Conservation (phyloP, 352 stramenopile genomes). For the Aphanomyces cochlioides region DNA sequence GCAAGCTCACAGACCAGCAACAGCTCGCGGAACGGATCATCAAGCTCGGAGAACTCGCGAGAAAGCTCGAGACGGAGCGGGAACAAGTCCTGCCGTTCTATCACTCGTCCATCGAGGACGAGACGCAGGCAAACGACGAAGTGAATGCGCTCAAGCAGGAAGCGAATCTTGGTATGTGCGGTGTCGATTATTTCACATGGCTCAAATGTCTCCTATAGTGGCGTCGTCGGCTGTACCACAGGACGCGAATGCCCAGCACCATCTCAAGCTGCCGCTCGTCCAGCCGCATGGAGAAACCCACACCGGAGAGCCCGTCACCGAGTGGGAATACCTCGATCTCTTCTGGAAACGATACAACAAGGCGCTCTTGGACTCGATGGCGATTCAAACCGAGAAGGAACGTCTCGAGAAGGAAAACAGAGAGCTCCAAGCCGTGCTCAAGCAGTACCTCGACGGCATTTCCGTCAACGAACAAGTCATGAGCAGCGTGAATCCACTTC, state of each 20-base stretch:
- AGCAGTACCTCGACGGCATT: conserved; percentile 92
- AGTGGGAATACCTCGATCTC: conserved; percentile 83
- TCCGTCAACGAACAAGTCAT: conserved; percentile 90
- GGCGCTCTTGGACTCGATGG: conserved; percentile 88
- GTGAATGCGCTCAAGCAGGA: conserved; percentile 27
- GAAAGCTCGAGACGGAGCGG: conserved; percentile 89
- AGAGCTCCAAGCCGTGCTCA: conserved; percentile 86
- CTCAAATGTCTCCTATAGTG: conserved; percentile 20
- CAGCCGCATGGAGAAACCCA: conserved; percentile 53
- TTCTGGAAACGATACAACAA: conserved; percentile 97
- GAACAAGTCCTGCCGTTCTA: conserved; percentile 90
- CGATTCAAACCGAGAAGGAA: conserved; percentile 83
- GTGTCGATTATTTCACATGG: conserved; percentile 29
- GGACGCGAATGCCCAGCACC: conserved; percentile 43
- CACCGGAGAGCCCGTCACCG: conserved; percentile 50
- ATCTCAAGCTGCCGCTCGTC: conserved; percentile 46
- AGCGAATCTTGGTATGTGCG: background rate
- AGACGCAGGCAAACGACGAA: conserved; percentile 52
- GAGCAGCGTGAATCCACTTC: conserved; percentile 85
- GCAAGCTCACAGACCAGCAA: conserved; percentile 61
- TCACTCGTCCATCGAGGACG: conserved; percentile 53
- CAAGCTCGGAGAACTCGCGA: conserved; percentile 82
- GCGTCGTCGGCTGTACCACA: conserved; percentile 35
- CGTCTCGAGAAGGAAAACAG: conserved; percentile 84
- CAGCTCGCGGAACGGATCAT: conserved; percentile 82